phyloP scores from a whole-genome alignment of 108 stramenopile species.

The Nannochloropsis gaditana region DNA sequence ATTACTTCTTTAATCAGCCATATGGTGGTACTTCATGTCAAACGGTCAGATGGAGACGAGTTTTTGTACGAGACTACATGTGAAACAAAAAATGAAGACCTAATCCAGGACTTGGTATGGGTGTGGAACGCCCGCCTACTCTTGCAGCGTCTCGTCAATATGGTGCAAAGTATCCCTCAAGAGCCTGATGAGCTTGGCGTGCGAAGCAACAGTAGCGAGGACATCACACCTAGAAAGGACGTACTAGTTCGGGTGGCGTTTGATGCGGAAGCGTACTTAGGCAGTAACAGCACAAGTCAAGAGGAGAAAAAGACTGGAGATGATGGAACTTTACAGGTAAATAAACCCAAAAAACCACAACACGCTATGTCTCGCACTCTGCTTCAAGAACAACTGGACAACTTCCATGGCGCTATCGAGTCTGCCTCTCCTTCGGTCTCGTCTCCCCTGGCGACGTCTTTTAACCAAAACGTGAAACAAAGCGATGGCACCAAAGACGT shows the following conservation, averaged over 20 bases:
- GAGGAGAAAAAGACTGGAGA: not conserved
- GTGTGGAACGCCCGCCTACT: conserved; percentile 4
- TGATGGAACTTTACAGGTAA: not conserved
- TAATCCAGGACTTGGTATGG: conserved; percentile 63
- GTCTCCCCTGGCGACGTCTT: not conserved
- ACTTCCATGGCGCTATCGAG: conserved; percentile 69
- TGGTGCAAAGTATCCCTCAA: not conserved
- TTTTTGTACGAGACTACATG: conserved; percentile 70
- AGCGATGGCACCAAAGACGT: conserved; percentile 72
- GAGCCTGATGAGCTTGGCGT: not conserved
- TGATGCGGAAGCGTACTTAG: conserved; percentile 50
- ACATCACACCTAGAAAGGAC: conserved; percentile 56
- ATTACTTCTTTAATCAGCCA: too few relatives aligned
- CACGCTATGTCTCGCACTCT: not conserved
- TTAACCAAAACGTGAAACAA: conserved; percentile 49
- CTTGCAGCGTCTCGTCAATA: not conserved
- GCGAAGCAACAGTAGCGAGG: conserved; percentile 57
- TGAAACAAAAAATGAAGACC: conserved; percentile 59
- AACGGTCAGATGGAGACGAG: conserved; percentile 54
- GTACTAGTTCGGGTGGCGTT: conserved; percentile 58
- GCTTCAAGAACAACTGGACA: conserved; percentile 65
- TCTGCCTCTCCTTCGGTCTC: conserved; percentile 21
- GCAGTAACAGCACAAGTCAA: not conserved
- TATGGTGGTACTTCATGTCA: conserved; percentile 44
- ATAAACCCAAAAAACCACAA: not conserved